Conservation (phyloP, 2,329 filamentous ascomycete species). For the Mycosphaerella arachidis region DNA sequence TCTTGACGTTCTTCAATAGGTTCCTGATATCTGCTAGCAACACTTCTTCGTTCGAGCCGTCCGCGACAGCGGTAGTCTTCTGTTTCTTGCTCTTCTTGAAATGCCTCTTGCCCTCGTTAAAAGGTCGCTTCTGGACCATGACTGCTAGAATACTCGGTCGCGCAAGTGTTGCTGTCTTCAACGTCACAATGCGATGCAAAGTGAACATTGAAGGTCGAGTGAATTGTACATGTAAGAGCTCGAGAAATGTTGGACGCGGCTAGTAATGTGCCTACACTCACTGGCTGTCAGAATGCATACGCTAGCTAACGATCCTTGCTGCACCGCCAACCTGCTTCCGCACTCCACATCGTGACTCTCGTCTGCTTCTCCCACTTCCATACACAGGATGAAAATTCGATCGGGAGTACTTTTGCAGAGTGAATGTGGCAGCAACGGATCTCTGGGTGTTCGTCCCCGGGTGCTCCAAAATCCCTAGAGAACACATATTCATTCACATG, state of each 20-base stretch:
- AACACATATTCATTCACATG: too few relatives aligned
- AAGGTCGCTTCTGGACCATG: conserved; percentile 35
- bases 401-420: too few relatives aligned
- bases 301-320: neutral
- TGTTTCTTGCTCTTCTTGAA: conserved; percentile 47
- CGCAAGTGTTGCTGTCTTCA: neutral
- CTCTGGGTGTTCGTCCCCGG: too few relatives aligned
- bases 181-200: neutral
- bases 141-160: neutral
- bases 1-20: conserved; percentile 36
- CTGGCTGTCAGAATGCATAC: neutral
- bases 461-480: too few relatives aligned
- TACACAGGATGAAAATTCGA: neutral
- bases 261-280: neutral
- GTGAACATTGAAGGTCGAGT: neutral
- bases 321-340: neutral
- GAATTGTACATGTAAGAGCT: neutral
- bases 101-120: conserved; percentile 36
- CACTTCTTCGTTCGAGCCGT: conserved; percentile 48
- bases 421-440: too few relatives aligned
- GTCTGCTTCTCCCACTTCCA: neutral
- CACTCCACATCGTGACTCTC: neutral
- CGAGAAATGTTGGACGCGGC: neutral
- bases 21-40: conserved; percentile 43
- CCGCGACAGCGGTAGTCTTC: conserved; percentile 39